phyloP scores from a whole-genome alignment of 768 basidiomycete genomes.

The Mycena metata region DNA sequence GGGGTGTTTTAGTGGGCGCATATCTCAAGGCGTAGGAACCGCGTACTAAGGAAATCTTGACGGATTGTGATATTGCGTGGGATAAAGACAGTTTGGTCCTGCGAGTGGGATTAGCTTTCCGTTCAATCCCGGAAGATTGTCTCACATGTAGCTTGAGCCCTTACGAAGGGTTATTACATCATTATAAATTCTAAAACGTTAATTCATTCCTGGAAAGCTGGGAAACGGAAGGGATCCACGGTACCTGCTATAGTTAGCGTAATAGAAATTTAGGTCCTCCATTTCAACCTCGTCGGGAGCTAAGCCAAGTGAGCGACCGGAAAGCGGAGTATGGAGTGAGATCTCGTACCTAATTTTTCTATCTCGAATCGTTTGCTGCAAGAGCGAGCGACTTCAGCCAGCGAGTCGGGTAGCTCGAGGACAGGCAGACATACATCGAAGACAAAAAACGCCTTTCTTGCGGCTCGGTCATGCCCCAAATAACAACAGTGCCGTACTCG shows the following conservation, averaged over 20 bases:
- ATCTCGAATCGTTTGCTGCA: constrained; percentile 93
- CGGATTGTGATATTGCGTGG: constrained; percentile 95
- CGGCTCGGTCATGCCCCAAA: constrained; percentile 97
- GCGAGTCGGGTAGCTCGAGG: constrained; percentile 20
- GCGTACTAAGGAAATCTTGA: constrained; percentile 91
- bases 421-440: constrained; percentile 76
- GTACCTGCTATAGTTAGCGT: constrained; percentile 95
- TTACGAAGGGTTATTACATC: constrained; percentile 96
- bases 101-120: constrained; percentile 13
- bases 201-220: constrained; percentile 17
- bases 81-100: constrained; percentile 98
- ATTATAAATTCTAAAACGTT: constrained; percentile 83
- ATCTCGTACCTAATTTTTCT: constrained; percentile 77
- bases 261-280: constrained; percentile 98
- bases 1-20: not conserved
- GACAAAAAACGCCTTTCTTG: constrained; percentile 93
- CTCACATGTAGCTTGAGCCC: constrained; percentile 96
- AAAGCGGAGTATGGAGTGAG: constrained; percentile 15
- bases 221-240: constrained; percentile 35
- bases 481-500: constrained; percentile 94
- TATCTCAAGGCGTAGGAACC: constrained; percentile 11
- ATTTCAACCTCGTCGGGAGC: constrained; percentile 92
- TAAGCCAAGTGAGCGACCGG: constrained; percentile 45
- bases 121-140: constrained; percentile 22
- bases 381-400: constrained; percentile 16